phyloP scores from a whole-genome alignment of 495 filamentous ascomycete genomes.

The Parachaetomium inaequale region DNA sequence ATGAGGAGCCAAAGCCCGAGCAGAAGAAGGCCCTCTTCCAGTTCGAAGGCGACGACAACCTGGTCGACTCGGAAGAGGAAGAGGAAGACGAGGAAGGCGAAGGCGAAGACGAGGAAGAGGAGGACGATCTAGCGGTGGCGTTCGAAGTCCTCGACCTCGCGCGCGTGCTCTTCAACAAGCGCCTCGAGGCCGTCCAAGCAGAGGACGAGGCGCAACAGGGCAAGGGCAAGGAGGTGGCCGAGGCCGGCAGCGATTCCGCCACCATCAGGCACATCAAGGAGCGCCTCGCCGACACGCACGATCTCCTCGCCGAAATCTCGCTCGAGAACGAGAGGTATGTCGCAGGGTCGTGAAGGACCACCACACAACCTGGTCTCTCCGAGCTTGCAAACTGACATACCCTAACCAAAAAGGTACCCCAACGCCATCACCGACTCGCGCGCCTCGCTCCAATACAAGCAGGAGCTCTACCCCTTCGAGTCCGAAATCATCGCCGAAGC shows the following conservation, averaged over 20 bases:
- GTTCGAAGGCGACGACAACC: slow-evolving; percentile 92
- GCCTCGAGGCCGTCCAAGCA: slow-evolving; percentile 40
- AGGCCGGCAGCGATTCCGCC: slow-evolving; percentile 37
- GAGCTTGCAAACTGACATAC: slow-evolving; percentile 23
- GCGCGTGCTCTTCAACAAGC: slow-evolving; percentile 67
- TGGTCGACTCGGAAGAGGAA: slow-evolving; percentile 72
- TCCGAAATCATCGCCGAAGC: slow-evolving; percentile 86
- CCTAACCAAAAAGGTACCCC: slow-evolving; percentile 51
- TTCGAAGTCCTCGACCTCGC: slow-evolving; percentile 91
- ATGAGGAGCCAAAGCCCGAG: slow-evolving; percentile 34
- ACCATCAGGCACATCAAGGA: slow-evolving; percentile 66
- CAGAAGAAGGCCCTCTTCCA: slow-evolving; percentile 76
- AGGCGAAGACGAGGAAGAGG: slow-evolving; percentile 57
- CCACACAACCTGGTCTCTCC: neutral
- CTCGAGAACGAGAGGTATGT: slow-evolving; percentile 78
- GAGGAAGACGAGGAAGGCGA: slow-evolving; percentile 40
- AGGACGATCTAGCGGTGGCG: slow-evolving; percentile 85
- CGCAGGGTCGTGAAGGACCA: slow-evolving; percentile 20
- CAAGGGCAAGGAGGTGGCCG: slow-evolving; percentile 51
- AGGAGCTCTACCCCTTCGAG: slow-evolving; percentile 69
- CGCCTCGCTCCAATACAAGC: slow-evolving; percentile 69
- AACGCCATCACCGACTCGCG: slow-evolving; percentile 77
- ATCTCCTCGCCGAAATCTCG: slow-evolving; percentile 88
- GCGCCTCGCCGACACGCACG: slow-evolving; percentile 83
- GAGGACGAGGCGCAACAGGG: slow-evolving; percentile 41